phyloP scores from a whole-genome alignment of 2,329 filamentous ascomycete genomes.

The Seiridium cupressi region DNA sequence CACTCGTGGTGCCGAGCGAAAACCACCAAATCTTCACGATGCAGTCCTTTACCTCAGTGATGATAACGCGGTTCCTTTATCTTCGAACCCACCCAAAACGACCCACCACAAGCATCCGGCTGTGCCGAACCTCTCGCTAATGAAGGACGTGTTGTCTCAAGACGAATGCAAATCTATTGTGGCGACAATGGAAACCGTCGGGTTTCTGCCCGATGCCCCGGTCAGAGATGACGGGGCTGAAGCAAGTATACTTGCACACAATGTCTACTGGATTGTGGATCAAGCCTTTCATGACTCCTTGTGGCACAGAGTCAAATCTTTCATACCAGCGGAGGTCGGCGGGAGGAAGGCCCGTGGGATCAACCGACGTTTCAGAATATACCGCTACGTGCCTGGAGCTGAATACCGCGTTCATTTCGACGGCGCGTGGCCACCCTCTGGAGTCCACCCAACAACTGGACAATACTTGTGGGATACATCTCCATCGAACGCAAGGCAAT shows the following conservation, averaged over 20 bases:
- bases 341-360: slow-evolving; percentile 60
- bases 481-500: slow-evolving; percentile 57
- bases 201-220: slow-evolving; percentile 67
- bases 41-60: slow-evolving; percentile 63
- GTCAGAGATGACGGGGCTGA: slow-evolving; percentile 61
- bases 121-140: slow-evolving; percentile 60
- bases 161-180: slow-evolving; percentile 66
- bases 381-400: slow-evolving; percentile 70
- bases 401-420: slow-evolving; percentile 72
- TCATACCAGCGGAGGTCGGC: slow-evolving; percentile 53
- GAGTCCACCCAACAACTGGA: slow-evolving; percentile 49
- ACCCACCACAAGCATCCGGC: slow-evolving; percentile 58
- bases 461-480: slow-evolving; percentile 68
- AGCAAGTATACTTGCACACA: slow-evolving; percentile 65
- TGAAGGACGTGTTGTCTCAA: slow-evolving; percentile 57
- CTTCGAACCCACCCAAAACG: slow-evolving; percentile 41
- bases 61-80: slow-evolving; percentile 55
- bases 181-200: slow-evolving; percentile 62
- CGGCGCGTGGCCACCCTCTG: slow-evolving; percentile 71
- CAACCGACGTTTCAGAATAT: slow-evolving; percentile 69
- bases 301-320: slow-evolving; percentile 59
- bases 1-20: slow-evolving; percentile 57
- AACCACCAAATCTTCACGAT: slow-evolving; percentile 66
- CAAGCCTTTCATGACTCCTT: slow-evolving; percentile 59
- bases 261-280: slow-evolving; percentile 73